Conservation (phyloP, 345 rosid genomes). For the Eucalyptus marginata region DNA sequence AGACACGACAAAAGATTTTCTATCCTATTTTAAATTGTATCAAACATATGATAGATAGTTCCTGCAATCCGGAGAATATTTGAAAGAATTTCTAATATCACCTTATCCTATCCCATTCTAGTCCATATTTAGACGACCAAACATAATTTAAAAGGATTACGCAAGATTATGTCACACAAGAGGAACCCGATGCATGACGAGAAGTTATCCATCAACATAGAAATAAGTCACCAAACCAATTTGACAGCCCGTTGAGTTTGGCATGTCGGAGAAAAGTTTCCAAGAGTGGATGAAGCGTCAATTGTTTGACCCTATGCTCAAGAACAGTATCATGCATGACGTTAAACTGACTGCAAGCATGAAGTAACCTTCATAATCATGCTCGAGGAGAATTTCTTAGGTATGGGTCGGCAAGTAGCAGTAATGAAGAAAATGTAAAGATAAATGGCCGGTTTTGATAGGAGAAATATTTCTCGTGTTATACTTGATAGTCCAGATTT, state of each 20-base stretch:
- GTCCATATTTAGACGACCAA: not conserved
- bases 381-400: not conserved
- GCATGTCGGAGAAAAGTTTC: not conserved
- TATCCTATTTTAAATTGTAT: not conserved
- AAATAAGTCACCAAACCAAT: not conserved
- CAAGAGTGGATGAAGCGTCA: not conserved
- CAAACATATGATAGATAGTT: not conserved
- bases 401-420: not conserved
- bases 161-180: not conserved
- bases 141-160: not conserved
- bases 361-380: not conserved
- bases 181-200: not conserved
- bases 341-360: not conserved
- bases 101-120: not conserved
- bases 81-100: not conserved
- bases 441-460: not conserved
- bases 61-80: not conserved
- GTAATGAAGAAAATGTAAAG: not conserved
- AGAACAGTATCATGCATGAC: not conserved
- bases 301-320: not conserved
- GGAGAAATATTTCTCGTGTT: not conserved
- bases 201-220: not conserved
- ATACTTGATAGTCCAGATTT: fast-evolving
- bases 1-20: not conserved
- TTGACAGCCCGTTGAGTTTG: not conserved